Conservation (phyloP, 208 protist species). For the Trypanosoma congolense region DNA sequence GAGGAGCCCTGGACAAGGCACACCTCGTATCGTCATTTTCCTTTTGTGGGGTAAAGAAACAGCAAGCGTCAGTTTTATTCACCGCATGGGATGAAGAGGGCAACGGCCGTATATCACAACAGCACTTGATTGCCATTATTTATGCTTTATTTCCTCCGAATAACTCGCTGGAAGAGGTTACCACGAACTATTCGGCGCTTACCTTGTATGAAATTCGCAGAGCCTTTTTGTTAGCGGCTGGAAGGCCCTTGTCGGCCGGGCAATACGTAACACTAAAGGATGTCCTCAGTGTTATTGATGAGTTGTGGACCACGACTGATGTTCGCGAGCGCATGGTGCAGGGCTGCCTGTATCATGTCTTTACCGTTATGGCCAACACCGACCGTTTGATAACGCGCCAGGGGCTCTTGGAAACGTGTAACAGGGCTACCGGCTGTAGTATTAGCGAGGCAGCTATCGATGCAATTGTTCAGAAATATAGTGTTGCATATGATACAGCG, state of each 20-base stretch:
- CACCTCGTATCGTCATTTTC: neutral
- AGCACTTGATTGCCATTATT: conserved; percentile 42
- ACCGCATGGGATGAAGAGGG: conserved; percentile 49
- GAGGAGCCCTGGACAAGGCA: conserved; percentile 3
- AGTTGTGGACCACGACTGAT: conserved; percentile 15
- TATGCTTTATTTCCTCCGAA: conserved; percentile 39
- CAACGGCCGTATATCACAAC: conserved; percentile 33
- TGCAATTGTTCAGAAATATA: conserved; percentile 2
- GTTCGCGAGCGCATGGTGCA: conserved; percentile 9
- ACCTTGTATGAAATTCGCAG: conserved; percentile 11
- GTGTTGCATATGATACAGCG: neutral
- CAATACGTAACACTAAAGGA: conserved; percentile 34
- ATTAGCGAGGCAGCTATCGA: neutral
- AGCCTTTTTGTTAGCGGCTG: conserved; percentile 4
- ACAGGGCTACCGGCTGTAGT: neutral
- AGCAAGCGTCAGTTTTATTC: conserved; percentile 59
- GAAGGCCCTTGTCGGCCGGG: neutral
- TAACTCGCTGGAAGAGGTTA: neutral
- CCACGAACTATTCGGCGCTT: conserved; percentile 2
- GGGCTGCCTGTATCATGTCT: conserved; percentile 10
- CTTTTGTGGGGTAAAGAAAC: conserved; percentile 48
- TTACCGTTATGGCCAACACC: conserved; percentile 12
- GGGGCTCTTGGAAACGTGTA: conserved; percentile 11
- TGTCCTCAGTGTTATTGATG: conserved; percentile 35
- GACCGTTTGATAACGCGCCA: conserved; percentile 12